These are phyloP conservation scores for Kodamaea neixiangensis DNA, from an alignment of 805 yeast genomes.

Conservation along the genomic window DNA sequence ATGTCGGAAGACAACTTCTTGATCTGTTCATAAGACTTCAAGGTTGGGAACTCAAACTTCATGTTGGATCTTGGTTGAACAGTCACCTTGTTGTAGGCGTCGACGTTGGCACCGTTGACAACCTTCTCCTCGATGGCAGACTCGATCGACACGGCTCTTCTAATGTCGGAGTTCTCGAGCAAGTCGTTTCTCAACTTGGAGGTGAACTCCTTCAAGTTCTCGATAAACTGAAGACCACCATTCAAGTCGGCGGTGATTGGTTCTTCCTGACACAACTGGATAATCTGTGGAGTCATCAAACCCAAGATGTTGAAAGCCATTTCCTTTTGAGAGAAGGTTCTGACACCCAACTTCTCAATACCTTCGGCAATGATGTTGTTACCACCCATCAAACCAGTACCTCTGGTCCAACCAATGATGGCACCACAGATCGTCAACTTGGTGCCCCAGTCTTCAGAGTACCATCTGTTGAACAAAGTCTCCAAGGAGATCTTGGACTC, in stretches of 20 bases:
- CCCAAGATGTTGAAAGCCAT: slow-evolving; percentile 99
- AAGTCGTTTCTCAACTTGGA: slow-evolving; percentile 74
- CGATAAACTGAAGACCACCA: slow-evolving; percentile 96
- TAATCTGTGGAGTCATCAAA: slow-evolving; percentile 82
- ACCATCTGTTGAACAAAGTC: slow-evolving; percentile 98
- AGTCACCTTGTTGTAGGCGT: slow-evolving; percentile 72
- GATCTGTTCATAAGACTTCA: slow-evolving; percentile 75
- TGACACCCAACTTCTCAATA: slow-evolving; percentile 90
- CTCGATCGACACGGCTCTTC: slow-evolving; percentile 95
- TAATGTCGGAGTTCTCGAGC: slow-evolving; percentile 81
- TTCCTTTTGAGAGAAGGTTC: slow-evolving; percentile 98
- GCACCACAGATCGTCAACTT: slow-evolving; percentile 98
- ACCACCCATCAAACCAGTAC: slow-evolving; percentile 98
- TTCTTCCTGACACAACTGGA: slow-evolving; percentile 82
- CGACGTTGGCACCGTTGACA: slow-evolving; percentile 85
- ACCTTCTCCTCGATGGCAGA: slow-evolving; percentile 84
- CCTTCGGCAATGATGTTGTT: slow-evolving; percentile 98
- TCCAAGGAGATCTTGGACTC: slow-evolving; percentile 96
- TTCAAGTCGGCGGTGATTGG: slow-evolving; percentile 98
- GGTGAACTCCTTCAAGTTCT: slow-evolving; percentile 87
- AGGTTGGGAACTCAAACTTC: slow-evolving; percentile 88
- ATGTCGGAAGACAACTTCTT: slow-evolving; percentile 69
- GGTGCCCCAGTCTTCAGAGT: slow-evolving; percentile 94
- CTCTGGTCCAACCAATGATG: slow-evolving; percentile 99
- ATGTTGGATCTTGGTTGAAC: slow-evolving; percentile 94